Percentiles rank a stretch among this genome's conserved stretches.
These are phyloP conservation scores for Asterella californica DNA, from an alignment of 225 moss, liverwort and hornwort genomes.

Conservation along the genomic window DNA sequence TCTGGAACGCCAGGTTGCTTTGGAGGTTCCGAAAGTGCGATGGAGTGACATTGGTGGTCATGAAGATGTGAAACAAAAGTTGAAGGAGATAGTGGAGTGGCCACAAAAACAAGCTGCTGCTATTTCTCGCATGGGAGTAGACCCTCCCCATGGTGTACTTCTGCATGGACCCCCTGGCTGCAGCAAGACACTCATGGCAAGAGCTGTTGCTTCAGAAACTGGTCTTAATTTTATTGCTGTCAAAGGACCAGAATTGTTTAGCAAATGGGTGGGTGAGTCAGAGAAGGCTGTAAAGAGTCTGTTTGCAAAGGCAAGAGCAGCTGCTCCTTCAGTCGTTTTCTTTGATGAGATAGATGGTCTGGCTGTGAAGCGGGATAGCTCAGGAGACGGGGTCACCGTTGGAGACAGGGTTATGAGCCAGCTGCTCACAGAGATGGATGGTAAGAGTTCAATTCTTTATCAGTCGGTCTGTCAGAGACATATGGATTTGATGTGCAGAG, in stretches of 20 bases:
- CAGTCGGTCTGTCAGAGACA: not conserved
- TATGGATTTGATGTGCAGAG: not conserved
- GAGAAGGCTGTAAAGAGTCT: conserved; percentile 81
- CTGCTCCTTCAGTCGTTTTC: conserved; percentile 89
- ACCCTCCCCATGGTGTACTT: conserved; percentile 81
- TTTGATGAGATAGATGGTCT: conserved; percentile 98
- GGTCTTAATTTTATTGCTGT: conserved; percentile 88
- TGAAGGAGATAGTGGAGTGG: conserved; percentile 94
- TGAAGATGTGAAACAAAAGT: conserved; percentile 80
- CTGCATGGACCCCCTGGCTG: conserved; percentile 92
- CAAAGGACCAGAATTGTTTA: conserved; percentile 94
- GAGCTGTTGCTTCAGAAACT: conserved; percentile 94
- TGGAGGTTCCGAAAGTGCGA: conserved; percentile 91
- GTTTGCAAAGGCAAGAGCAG: conserved; percentile 74
- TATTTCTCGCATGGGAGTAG: conserved; percentile 66
- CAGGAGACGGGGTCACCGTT: conserved; percentile 66
- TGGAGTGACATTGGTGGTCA: conserved; percentile 96
- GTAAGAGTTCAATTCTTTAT: conserved; percentile 34
- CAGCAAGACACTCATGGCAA: conserved; percentile 94
- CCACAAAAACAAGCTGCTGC: conserved; percentile 78
- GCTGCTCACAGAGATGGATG: conserved; percentile 94
- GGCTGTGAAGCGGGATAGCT: conserved; percentile 67
- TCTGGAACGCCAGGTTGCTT: conserved; percentile 57
- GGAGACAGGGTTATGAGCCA: conserved; percentile 98
- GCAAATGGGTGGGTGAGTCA: conserved; percentile 98